These are phyloP conservation scores for Datura wrightii DNA, from an alignment of 257 asterid genomes.

Conservation along the genomic window DNA sequence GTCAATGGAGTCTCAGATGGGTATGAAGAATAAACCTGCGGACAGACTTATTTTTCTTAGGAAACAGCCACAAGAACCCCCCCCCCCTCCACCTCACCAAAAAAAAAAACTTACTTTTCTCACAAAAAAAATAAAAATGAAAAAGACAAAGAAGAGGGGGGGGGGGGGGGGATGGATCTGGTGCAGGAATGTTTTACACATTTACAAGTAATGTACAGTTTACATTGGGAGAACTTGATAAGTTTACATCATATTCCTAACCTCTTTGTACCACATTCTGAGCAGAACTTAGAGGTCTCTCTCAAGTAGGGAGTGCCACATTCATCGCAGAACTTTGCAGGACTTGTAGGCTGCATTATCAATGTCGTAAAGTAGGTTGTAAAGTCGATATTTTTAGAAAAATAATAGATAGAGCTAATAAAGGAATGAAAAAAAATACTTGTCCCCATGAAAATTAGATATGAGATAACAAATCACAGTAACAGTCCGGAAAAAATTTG, in stretches of 20 bases:
- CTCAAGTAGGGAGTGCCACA: conserved; percentile 84
- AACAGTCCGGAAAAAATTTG: not conserved
- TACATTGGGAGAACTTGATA: not conserved
- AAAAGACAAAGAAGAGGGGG: too few relatives aligned
- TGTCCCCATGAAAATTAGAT: not conserved
- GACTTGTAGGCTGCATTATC: conserved; percentile 70
- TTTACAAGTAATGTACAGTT: conserved; percentile 29
- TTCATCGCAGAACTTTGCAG: conserved; percentile 92
- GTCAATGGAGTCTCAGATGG: too few relatives aligned
- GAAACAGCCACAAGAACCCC: too few relatives aligned
- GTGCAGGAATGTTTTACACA: too few relatives aligned
- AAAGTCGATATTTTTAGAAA: not conserved
- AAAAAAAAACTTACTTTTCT: too few relatives aligned
- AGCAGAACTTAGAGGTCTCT: conserved; percentile 90
- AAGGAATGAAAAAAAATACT: not conserved
- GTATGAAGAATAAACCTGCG: too few relatives aligned
- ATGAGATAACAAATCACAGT: not conserved
- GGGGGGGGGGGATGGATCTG: too few relatives aligned
- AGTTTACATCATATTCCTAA: conserved; percentile 60
- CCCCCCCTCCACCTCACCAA: too few relatives aligned
- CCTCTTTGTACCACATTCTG: conserved; percentile 88
- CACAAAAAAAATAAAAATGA: too few relatives aligned
- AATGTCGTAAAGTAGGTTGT: not conserved
- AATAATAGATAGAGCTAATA: not conserved
- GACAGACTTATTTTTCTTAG: too few relatives aligned